These are phyloP conservation scores for Tricholoma terreum DNA, from an alignment of 768 basidiomycete species.

Conservation along the genomic window DNA sequence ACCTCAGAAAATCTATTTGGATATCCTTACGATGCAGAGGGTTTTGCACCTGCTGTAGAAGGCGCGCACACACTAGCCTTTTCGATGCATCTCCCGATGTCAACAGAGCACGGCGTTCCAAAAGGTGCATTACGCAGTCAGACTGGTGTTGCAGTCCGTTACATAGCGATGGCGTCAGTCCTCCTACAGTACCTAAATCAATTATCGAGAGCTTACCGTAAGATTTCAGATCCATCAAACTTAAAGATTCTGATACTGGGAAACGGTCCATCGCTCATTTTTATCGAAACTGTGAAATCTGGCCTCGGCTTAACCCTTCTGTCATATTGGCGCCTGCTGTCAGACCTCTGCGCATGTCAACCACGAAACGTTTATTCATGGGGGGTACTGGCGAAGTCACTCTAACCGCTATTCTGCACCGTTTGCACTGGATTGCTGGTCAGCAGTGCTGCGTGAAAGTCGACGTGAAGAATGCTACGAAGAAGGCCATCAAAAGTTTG, in stretches of 20 bases:
- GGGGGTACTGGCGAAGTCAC: conserved; percentile 64
- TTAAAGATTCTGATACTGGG: conserved; percentile 60
- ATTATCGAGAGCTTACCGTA: conserved; percentile 2
- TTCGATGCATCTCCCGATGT: conserved; percentile 60
- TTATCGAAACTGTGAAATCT: conserved; percentile 78
- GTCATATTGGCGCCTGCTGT: conserved; percentile 57
- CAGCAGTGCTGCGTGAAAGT: conserved; percentile 71
- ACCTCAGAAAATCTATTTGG: conserved; percentile 41
- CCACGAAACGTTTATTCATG: conserved; percentile 53
- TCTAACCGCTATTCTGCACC: conserved; percentile 64
- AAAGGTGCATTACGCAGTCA: conserved; percentile 57
- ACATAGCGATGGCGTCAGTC: conserved; percentile 78
- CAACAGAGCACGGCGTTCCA: conserved; percentile 46
- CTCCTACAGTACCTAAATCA: not conserved
- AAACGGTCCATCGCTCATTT: conserved; percentile 83
- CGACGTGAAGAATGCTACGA: conserved; percentile 62
- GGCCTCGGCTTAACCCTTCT: conserved; percentile 68
- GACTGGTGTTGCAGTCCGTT: conserved; percentile 64
- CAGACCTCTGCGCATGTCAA: conserved; percentile 55
- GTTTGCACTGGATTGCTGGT: conserved; percentile 79
- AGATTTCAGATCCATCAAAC: conserved; percentile 59
- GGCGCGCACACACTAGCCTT: conserved; percentile 75
- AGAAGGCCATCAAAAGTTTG: conserved; percentile 62
- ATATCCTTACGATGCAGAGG: conserved; percentile 53
- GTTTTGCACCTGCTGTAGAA: conserved; percentile 58